Evolutionary conservation across 257 asterid genomes (phyloP).

Genomic region (Nicotiana knightiana): DNA sequence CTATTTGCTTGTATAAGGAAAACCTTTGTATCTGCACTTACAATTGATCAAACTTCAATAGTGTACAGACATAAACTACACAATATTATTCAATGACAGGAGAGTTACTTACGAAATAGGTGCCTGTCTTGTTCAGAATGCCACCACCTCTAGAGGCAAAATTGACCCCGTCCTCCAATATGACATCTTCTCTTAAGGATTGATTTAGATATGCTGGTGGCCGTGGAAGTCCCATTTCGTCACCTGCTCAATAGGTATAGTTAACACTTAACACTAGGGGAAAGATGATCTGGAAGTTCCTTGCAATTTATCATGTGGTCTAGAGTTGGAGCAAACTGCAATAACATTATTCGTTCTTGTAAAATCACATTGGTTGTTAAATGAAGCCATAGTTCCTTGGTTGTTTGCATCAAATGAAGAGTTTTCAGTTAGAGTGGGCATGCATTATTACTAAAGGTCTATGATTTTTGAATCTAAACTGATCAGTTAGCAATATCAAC

Average conservation of each 20-base stretch:
- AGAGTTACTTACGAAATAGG: conserved; percentile 51
- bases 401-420: background rate
- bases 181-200: conserved; percentile 49
- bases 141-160: conserved; percentile 97
- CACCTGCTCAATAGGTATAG: conserved; percentile 34
- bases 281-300: too few species aligned
- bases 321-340: too few species aligned
- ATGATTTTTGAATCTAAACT: background rate
- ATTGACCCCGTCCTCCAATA: conserved; percentile 70
- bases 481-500: background rate
- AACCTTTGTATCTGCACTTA: conserved; percentile 56
- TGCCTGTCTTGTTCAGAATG: conserved; percentile 75
- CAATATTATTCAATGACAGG: background rate
- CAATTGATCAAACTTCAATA: background rate
- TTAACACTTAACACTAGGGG: too few species aligned
- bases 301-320: too few species aligned
- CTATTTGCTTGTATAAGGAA: conserved; percentile 66
- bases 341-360: too few species aligned
- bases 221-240: conserved; percentile 74
- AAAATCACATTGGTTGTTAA: too few species aligned
- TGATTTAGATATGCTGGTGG: conserved; percentile 84
- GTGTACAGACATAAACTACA: background rate
- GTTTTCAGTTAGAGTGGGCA: background rate
- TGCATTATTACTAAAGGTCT: too few species aligned
- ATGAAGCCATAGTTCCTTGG: background rate